Percentiles rank a stretch among this genome's conserved stretches.
Evolutionary conservation across 768 basidiomycete genomes (phyloP).

Genomic region (Rhodotorula diobovata): DNA sequence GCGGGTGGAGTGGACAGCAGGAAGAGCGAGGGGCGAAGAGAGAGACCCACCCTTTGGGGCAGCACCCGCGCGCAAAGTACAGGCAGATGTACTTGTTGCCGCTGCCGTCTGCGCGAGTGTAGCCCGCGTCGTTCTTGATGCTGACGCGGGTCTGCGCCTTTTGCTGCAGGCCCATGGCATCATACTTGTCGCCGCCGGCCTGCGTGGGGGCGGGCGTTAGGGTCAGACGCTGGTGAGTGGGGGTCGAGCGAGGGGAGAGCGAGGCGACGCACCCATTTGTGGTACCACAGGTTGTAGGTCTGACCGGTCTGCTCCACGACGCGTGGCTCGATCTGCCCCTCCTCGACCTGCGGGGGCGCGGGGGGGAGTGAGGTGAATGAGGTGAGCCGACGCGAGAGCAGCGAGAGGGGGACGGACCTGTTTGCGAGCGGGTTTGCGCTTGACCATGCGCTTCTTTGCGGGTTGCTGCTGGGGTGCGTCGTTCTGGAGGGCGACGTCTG

Average conservation of each 20-base stretch:
- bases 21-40: too few species aligned
- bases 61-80: constrained; percentile 93
- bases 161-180: constrained; percentile 85
- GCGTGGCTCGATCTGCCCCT: constrained; percentile 39
- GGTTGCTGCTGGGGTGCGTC: background rate
- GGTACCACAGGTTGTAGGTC: constrained; percentile 78
- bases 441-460: constrained; percentile 38
- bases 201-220: background rate
- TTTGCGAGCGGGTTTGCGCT: constrained; percentile 43
- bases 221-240: background rate
- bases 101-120: constrained; percentile 90
- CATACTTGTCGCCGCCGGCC: constrained; percentile 99
- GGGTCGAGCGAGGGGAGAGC: background rate
- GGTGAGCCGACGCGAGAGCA: background rate
- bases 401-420: constrained; percentile 17
- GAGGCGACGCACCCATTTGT: constrained; percentile 70
- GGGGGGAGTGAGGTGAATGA: background rate
- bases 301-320: constrained; percentile 32
- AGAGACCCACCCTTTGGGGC: constrained; percentile 71
- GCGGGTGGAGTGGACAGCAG: background rate
- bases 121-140: constrained; percentile 79
- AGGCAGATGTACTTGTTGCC: constrained; percentile 89
- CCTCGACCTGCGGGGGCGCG: constrained; percentile 20
- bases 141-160: constrained; percentile 90
- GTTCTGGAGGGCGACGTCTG: background rate